Percentiles rank a stretch among this genome's conserved stretches.
phyloP scores from a whole-genome alignment of 106 monocot genomes.

The Vanilla planifolia region DNA sequence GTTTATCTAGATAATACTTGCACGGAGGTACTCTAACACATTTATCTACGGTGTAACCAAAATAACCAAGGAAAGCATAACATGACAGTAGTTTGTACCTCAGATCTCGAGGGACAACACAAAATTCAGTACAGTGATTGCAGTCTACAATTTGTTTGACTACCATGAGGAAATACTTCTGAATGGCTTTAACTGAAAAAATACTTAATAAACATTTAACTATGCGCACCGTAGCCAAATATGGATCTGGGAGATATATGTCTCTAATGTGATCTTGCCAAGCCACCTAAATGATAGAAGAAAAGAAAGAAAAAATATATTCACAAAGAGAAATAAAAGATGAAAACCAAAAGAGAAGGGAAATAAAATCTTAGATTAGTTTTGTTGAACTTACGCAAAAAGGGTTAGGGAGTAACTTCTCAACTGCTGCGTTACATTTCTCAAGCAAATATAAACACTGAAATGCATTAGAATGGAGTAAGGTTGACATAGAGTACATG shows the following conservation, averaged over 20 bases:
- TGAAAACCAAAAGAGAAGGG: not conserved
- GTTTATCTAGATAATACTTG: no score
- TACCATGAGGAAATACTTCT: no score
- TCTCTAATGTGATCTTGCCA: conserved; percentile 83
- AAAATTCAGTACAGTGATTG: no score
- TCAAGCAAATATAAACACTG: conserved; percentile 85
- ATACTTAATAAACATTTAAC: not conserved
- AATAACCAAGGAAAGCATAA: no score
- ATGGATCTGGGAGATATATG: conserved; percentile 87
- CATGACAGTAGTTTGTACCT: no score
- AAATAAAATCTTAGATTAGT: not conserved
- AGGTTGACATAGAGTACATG: not conserved
- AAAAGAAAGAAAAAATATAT: not conserved
- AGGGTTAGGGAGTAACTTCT: conserved; percentile 72
- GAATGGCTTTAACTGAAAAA: no score
- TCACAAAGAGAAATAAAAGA: not conserved
- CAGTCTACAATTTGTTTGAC: no score
- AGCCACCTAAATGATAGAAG: conserved; percentile 48
- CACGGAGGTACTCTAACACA: no score
- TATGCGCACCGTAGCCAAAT: conserved; percentile 73
- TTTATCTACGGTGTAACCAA: no score
- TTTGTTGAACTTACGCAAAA: conserved; percentile 60
- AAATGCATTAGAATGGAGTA: not conserved
- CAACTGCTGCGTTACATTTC: conserved; percentile 81
- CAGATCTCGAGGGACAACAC: no score